Evolutionary conservation across 306 rosid genomes (phyloP).

Genomic region (Quercus gilva): DNA sequence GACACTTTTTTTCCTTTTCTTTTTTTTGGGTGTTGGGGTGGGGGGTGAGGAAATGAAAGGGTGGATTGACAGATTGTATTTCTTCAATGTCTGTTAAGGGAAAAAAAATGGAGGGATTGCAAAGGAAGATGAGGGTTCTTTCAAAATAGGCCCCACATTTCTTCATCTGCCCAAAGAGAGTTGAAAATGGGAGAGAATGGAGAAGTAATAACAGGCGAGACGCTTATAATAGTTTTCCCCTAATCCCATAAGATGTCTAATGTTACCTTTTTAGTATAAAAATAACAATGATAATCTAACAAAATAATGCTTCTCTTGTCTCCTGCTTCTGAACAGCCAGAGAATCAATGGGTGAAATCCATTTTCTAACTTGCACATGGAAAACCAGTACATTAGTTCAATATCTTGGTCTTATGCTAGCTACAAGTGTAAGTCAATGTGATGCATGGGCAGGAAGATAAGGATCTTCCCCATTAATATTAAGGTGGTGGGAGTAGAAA

Average conservation of each 20-base stretch:
- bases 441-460: neutral
- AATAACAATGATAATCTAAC: no score
- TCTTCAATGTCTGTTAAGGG: neutral
- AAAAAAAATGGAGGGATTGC: neutral
- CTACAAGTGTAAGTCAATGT: neutral
- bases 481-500: no score
- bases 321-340: neutral
- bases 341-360: neutral
- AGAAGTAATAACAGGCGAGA: no score
- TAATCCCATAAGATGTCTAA: no score
- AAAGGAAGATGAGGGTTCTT: neutral
- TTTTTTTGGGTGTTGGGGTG: neutral
- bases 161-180: no score
- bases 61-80: neutral
- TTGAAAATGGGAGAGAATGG: no score
- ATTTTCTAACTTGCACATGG: neutral
- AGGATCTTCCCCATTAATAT: neutral
- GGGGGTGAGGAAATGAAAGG: no score
- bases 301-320: neutral
- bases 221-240: no score
- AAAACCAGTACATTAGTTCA: neutral
- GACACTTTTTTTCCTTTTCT: neutral
- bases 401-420: neutral
- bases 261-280: no score
- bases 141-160: no score